Percentiles rank a stretch among this genome's conserved stretches.
Conservation (phyloP, 2,329 filamentous ascomycete species). For the Phyllosticta capitalensis region DNA sequence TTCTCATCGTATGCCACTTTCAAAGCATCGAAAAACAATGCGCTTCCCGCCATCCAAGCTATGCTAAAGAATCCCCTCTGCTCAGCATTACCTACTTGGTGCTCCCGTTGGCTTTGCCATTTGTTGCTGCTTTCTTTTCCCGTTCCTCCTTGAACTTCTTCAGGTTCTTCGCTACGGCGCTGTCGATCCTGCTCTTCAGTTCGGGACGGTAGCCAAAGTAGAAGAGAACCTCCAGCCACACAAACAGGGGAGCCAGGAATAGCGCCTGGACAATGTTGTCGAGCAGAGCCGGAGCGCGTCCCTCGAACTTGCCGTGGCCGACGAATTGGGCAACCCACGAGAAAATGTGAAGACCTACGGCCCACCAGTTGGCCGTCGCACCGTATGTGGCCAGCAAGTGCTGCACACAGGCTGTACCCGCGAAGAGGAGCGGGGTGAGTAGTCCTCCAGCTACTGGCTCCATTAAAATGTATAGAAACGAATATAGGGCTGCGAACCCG, state of each 20-base stretch:
- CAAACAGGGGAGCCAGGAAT: conserved; percentile 89
- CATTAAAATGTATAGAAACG: conserved; percentile 76
- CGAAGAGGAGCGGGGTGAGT: conserved; percentile 67
- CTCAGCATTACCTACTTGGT: conserved; percentile 9
- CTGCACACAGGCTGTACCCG: conserved; percentile 64
- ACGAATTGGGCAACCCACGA: conserved; percentile 87
- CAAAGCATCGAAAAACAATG: background rate
- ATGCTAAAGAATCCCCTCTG: background rate
- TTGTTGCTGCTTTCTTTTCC: conserved; percentile 29
- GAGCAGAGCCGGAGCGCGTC: conserved; percentile 75
- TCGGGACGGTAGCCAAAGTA: conserved; percentile 81
- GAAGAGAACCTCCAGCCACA: conserved; percentile 93
- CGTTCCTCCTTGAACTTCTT: conserved; percentile 57
- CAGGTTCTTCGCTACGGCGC: conserved; percentile 65
- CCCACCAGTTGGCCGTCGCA: conserved; percentile 51
- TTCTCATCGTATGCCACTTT: background rate
- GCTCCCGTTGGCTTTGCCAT: conserved; percentile 17
- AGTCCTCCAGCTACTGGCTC: conserved; percentile 84
- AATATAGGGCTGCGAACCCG: conserved; percentile 52
- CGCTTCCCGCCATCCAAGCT: background rate
- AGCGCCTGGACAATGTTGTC: conserved; percentile 89
- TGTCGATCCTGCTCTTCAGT: conserved; percentile 70
- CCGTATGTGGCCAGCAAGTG: conserved; percentile 59
- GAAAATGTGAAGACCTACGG: conserved; percentile 51
- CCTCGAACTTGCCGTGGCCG: conserved; percentile 82